Evolutionary conservation across 2,329 filamentous ascomycete species (phyloP), one percentile per base, ranked within the genome.

Genomic region (Penicillium sp.): DNA sequence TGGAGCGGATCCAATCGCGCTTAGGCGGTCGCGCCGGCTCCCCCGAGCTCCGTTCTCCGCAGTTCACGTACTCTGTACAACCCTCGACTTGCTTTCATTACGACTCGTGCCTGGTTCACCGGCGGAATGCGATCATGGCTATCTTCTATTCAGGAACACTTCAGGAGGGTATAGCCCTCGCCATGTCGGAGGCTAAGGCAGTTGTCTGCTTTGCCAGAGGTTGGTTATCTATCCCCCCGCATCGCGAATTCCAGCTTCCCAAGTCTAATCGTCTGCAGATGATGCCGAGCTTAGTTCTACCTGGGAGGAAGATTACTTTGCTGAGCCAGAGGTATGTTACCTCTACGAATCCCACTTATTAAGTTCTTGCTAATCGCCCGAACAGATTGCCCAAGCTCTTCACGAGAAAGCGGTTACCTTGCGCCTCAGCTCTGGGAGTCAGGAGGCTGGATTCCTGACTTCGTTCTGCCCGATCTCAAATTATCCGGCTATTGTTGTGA

Each of bases 91-190:
- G 3, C 24, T 4, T 2, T 10, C 20, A 42, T 46, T 29, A 18
- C 15, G 32, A 41, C n/a, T 5, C 18, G 17, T 13, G 9, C 17
- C 21, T 20, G 20, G 15, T 7, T 17, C 20, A 21, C 37, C 18
- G 7, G 6, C 20, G 34, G 36, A 18, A 58, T 61, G 55, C 47
- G 26, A 51, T 51, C 20, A 56, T 56, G 60, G 68, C 40, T 34
- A 92, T 96, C 87, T 97, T 96, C 73, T 92, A 91, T 69, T 67
- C 86, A 54, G 92, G 91, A 15, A 85, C 84, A 54, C 74, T 97
- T 17, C 89, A 95, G 64, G 87, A 88, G 64, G 92, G 90, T 52
- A 95, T 97, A 62, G 80, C 83, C 26, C 78, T 83, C 17, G 91
- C 92, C 10, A 80, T 97, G 6, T 82, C 84, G 54, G 80, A 92